phyloP scores from a whole-genome alignment of 108 stramenopile species.

The Parmales sp. region DNA sequence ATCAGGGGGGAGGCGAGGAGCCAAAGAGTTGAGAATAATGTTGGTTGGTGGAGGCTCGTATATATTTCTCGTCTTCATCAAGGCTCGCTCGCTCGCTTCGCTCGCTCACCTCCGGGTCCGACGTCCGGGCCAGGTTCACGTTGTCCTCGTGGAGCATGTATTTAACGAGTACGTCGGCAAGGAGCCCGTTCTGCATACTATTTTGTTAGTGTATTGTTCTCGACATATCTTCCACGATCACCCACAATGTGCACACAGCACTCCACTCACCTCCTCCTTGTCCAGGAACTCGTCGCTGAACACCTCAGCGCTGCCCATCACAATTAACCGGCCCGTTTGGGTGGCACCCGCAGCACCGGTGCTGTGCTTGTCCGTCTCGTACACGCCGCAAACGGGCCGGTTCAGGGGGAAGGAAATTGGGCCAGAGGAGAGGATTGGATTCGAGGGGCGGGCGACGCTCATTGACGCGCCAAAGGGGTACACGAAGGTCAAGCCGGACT shows the following conservation, averaged over 20 bases:
- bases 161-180: conserved; percentile 45
- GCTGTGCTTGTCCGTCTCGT: conserved; percentile 30
- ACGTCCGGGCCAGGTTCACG: conserved; percentile 1
- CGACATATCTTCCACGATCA: too few species aligned
- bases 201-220: too few species aligned
- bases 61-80: conserved; percentile 22
- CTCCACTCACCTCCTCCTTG: conserved; percentile 42
- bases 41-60: too few species aligned
- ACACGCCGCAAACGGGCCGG: conserved; percentile 56
- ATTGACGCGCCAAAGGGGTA: conserved; percentile 69
- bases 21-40: too few species aligned
- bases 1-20: too few species aligned
- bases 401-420: conserved; percentile 66
- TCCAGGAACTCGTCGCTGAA: conserved; percentile 66
- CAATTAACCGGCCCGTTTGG: conserved; percentile 46
- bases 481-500: conserved; percentile 44
- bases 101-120: not conserved
- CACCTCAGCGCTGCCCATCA: conserved; percentile 53
- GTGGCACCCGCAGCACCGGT: not conserved
- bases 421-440: conserved; percentile 52
- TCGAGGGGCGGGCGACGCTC: conserved; percentile 45
- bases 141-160: conserved; percentile 30
- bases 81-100: conserved; percentile 23
- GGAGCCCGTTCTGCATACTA: conserved; percentile 28
- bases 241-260: too few species aligned